phyloP scores from a whole-genome alignment of 768 basidiomycete genomes.

The Rhizopogon vesiculosus region DNA sequence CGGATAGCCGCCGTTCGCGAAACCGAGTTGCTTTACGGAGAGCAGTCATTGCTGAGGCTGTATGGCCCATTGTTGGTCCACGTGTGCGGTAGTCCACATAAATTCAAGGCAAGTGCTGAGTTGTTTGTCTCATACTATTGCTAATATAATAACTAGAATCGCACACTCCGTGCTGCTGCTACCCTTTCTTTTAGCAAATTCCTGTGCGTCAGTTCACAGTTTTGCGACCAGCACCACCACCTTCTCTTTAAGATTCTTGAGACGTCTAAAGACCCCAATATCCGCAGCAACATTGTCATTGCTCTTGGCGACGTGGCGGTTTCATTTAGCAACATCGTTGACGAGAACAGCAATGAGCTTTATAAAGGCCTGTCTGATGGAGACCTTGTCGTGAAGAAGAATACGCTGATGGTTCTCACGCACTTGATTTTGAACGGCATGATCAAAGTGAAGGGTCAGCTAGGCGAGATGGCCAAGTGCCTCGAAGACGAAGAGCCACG shows the following conservation, averaged over 20 bases:
- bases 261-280: slow-evolving; percentile 82
- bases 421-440: slow-evolving; percentile 97
- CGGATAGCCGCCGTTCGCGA: slow-evolving; percentile 81
- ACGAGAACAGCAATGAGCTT: slow-evolving; percentile 94
- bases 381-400: slow-evolving; percentile 93
- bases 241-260: slow-evolving; percentile 94
- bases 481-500: slow-evolving; percentile 85
- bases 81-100: slow-evolving; percentile 86
- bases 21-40: slow-evolving; percentile 80
- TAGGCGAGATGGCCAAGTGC: slow-evolving; percentile 99
- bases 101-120: slow-evolving; percentile 67
- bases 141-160: slow-evolving; percentile 52
- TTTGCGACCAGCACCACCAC: slow-evolving; percentile 86
- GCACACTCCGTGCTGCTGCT: slow-evolving; percentile 79
- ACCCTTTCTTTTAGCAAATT: slow-evolving; percentile 92
- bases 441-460: slow-evolving; percentile 99
- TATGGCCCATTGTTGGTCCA: slow-evolving; percentile 91
- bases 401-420: slow-evolving; percentile 97
- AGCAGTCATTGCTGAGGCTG: slow-evolving; percentile 71
- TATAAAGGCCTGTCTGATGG: slow-evolving; percentile 91
- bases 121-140: not conserved
- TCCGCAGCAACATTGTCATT: slow-evolving; percentile 95
- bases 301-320: slow-evolving; percentile 97
- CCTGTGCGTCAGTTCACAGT: slow-evolving; percentile 90
- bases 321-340: slow-evolving; percentile 95